Evolutionary conservation across 2,329 filamentous ascomycete genomes (phyloP), one percentile per base, ranked within the genome.

Genomic region (Colletotrichum sp.): DNA sequence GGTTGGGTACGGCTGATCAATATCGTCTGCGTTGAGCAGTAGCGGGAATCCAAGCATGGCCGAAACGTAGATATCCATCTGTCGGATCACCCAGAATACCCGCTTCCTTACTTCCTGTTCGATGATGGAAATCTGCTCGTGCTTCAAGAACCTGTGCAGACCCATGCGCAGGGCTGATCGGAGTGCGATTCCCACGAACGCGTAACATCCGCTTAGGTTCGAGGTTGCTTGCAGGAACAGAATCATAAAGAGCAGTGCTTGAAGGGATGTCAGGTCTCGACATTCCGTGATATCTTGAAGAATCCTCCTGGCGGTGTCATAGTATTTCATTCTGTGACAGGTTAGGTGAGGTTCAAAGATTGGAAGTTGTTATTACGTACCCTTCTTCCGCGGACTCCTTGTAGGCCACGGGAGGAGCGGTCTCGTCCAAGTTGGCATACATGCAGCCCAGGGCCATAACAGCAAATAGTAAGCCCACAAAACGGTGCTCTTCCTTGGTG

Each of bases 151-250:
- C 68, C 95, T 93, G 82, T 97, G 95, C 30, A 96, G 87, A 9
- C 95, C 95, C 85, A 96, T 93, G 32, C 94, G 91, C 39, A 96
- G 85, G n/a, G 94, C 92, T 8, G 94, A 93, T 67, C 94, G 91
- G 65, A 96, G 86, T 3, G 94, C 95, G 79, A 96, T 94, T 8
- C 95, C 95, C 64, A 96, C 90, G 79, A 95, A 96, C 0, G 94
- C 92, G 83, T 96, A 96, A 82, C 95, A 96, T 12, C 92, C 94
- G 81, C 93, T 95, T 34, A 96, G 86, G 81, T 95, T 95, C 12
- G 94, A 94, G 3, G 95, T 95, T 4, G 93, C 92, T 81, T 97
- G 95, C 2, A 96, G 88, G 81, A 96, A 97, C 4, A 96, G 86
- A 65, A 96, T 94, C 90, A 96, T 94, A 82, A 95, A 96, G 24